phyloP scores from a whole-genome alignment of 352 stramenopile genomes.

The Lagenidium sp. region DNA sequence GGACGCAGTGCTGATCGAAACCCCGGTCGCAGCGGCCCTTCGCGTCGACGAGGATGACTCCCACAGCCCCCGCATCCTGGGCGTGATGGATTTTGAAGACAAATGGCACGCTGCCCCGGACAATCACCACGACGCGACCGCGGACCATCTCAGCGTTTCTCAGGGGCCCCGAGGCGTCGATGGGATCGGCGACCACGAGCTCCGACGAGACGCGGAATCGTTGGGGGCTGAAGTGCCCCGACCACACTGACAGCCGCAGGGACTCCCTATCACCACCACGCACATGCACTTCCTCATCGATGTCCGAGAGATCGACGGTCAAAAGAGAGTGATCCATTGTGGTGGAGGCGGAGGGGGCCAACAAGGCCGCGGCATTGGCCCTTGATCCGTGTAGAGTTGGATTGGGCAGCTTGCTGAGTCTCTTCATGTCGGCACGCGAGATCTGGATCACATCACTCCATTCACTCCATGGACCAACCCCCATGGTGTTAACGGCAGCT shows the following conservation, averaged over 20 bases:
- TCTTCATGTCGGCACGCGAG: no score
- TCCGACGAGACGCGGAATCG: constrained; percentile 62
- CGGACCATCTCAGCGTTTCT: constrained; percentile 35
- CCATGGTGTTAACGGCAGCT: constrained; percentile 56
- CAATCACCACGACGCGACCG: constrained; percentile 48
- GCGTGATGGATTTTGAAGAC: constrained; percentile 61
- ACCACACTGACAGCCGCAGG: constrained; percentile 49
- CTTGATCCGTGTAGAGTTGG: no score
- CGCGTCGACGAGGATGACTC: constrained; percentile 50
- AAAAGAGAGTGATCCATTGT: neutral
- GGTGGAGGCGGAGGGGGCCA: no score
- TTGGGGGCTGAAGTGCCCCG: constrained; percentile 52
- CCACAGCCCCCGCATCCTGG: constrained; percentile 53
- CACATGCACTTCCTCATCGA: constrained; percentile 29
- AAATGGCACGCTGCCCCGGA: constrained; percentile 41
- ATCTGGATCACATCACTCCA: constrained; percentile 20
- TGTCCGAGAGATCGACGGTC: constrained; percentile 37
- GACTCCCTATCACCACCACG: no score
- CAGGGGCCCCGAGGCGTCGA: constrained; percentile 41
- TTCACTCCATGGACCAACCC: constrained; percentile 38
- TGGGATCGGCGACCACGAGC: constrained; percentile 48
- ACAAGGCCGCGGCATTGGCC: no score
- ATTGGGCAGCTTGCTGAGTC: no score
- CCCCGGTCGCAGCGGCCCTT: constrained; percentile 24
- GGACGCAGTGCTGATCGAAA: constrained; percentile 70